phyloP scores from a whole-genome alignment of 192 early-diverging fungal species.

The Coemansia sp. region DNA sequence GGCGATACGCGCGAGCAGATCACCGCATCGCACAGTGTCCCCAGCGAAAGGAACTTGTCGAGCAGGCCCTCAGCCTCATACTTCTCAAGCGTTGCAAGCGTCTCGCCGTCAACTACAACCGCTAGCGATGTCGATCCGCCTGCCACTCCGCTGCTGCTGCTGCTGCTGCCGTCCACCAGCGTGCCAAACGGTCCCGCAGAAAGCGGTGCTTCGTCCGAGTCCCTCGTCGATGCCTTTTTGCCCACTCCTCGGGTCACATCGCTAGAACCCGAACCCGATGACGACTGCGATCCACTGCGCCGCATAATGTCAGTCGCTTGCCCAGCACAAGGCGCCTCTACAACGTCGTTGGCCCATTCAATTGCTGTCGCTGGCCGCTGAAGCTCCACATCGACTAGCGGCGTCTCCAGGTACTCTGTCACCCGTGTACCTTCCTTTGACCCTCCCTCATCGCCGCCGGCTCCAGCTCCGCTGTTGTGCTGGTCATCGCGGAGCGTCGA shows the following conservation, averaged over 20 bases:
- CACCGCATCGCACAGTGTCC: conserved; percentile 74
- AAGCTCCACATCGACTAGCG: not conserved
- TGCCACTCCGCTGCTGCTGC: not conserved
- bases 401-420: not conserved
- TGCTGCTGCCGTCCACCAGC: not conserved
- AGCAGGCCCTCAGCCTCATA: conserved; percentile 48
- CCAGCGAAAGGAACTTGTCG: conserved; percentile 72
- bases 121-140: conserved; percentile 49
- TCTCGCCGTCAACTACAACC: conserved; percentile 92
- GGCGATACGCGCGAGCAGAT: conserved; percentile 92
- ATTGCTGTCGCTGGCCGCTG: conserved; percentile 9
- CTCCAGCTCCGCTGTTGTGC: not conserved
- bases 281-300: not conserved
- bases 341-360: conserved; percentile 34
- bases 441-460: not conserved
- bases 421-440: not conserved
- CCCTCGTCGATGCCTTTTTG: not conserved
- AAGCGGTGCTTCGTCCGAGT: not conserved
- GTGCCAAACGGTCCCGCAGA: not conserved
- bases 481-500: not conserved
- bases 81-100: conserved; percentile 64
- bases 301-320: not conserved
- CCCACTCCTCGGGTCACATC: conserved; percentile 12
- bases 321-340: not conserved
- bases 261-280: conserved; percentile 11